phyloP scores from a whole-genome alignment of 2,329 filamentous ascomycete species.

The Lachnellula occidentalis region DNA sequence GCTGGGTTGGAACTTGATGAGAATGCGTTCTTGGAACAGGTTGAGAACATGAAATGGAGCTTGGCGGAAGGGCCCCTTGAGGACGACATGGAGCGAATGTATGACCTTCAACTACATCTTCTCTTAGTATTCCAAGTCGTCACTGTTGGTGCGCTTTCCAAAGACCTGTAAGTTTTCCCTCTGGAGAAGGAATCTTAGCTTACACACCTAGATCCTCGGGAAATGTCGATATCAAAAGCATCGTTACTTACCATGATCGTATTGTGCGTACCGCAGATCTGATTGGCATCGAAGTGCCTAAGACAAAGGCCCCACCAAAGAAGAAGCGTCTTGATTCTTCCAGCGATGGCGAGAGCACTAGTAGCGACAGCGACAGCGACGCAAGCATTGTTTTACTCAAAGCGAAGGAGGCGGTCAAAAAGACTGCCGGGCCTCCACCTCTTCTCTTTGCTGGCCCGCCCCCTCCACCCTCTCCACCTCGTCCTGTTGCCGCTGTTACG shows the following conservation, averaged over 20 bases:
- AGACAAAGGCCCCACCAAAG: neutral
- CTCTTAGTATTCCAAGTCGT: constrained; percentile 23
- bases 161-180: constrained; percentile 15
- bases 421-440: neutral
- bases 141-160: constrained; percentile 16
- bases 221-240: constrained; percentile 18
- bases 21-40: constrained; percentile 12
- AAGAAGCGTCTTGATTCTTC: neutral
- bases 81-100: constrained; percentile 11
- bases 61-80: neutral
- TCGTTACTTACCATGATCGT: constrained; percentile 21
- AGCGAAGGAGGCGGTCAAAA: neutral
- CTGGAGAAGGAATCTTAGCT: neutral
- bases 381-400: constrained; percentile 2
- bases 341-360: neutral
- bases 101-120: constrained; percentile 22
- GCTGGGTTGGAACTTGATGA: constrained; percentile 14
- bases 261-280: constrained; percentile 18
- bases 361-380: constrained; percentile 9
- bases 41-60: constrained; percentile 19
- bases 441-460: neutral
- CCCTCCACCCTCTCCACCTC: neutral
- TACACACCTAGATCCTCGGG: constrained; percentile 14
- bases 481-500: neutral
- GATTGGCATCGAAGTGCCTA: constrained; percentile 12